phyloP scores from a whole-genome alignment of 2,329 filamentous ascomycete species.

The Periconia sp. region DNA sequence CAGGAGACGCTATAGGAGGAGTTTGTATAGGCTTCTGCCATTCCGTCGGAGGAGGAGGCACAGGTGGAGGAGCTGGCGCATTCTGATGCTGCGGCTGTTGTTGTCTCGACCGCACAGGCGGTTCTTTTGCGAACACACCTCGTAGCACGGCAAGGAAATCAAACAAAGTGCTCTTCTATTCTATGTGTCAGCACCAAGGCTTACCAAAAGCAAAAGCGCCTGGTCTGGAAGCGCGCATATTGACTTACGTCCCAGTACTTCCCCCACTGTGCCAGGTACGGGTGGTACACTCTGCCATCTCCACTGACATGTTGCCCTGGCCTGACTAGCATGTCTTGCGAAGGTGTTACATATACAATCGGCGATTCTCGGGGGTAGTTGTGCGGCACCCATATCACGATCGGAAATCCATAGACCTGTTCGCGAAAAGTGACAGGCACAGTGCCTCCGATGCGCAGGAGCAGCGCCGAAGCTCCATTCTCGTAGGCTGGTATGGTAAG shows the following conservation, averaged over 20 bases:
- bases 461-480: slow-evolving; percentile 80
- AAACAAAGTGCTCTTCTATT: slow-evolving; percentile 75
- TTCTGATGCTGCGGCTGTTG: slow-evolving; percentile 44
- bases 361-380: slow-evolving; percentile 85
- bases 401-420: slow-evolving; percentile 83
- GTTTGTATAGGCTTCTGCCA: slow-evolving; percentile 37
- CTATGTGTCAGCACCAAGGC: slow-evolving; percentile 10
- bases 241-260: slow-evolving; percentile 84
- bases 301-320: slow-evolving; percentile 94
- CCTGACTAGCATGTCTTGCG: slow-evolving; percentile 83
- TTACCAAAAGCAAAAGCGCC: not conserved
- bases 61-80: slow-evolving; percentile 34
- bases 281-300: slow-evolving; percentile 92
- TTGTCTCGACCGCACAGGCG: slow-evolving; percentile 77
- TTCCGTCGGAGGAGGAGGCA: slow-evolving; percentile 73
- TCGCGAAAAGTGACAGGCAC: slow-evolving; percentile 90
- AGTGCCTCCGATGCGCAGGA: slow-evolving; percentile 84
- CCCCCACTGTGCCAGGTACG: slow-evolving; percentile 87
- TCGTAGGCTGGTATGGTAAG: slow-evolving; percentile 69
- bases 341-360: slow-evolving; percentile 84
- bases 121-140: slow-evolving; percentile 91
- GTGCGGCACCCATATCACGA: slow-evolving; percentile 92
- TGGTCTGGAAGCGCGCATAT: slow-evolving; percentile 1
- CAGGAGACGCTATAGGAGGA: slow-evolving; percentile 36
- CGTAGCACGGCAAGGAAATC: slow-evolving; percentile 82